Percentiles rank a stretch among this genome's conserved stretches.
Conservation (phyloP, 2,329 filamentous ascomycete genomes). For the Aureobasidium sp. region DNA sequence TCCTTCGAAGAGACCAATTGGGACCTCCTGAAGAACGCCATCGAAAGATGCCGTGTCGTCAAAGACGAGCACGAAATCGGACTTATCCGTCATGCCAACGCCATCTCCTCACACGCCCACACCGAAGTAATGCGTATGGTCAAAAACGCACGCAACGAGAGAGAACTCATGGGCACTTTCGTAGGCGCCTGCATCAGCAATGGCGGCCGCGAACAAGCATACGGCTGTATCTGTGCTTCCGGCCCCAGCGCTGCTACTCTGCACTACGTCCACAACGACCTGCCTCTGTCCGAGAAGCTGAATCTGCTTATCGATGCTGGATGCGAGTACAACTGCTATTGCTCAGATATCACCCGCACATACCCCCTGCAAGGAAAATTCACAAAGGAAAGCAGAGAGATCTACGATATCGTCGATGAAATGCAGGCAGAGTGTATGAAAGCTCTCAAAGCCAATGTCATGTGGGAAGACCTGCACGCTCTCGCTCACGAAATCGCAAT, state of each 20-base stretch:
- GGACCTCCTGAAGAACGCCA: slow-evolving; percentile 50
- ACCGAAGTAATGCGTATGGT: slow-evolving; percentile 58
- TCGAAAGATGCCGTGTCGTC: slow-evolving; percentile 70
- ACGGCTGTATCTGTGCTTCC: slow-evolving; percentile 75
- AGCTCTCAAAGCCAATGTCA: slow-evolving; percentile 62
- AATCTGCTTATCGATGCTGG: slow-evolving; percentile 81
- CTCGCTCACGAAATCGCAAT: slow-evolving; percentile 76
- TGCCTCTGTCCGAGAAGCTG: slow-evolving; percentile 60
- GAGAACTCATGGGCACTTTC: slow-evolving; percentile 75
- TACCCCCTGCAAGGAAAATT: slow-evolving; percentile 73
- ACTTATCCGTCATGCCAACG: slow-evolving; percentile 72
- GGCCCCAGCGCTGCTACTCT: slow-evolving; percentile 75
- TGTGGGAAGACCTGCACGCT: slow-evolving; percentile 75
- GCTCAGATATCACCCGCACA: slow-evolving; percentile 65
- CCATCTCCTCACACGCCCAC: slow-evolving; percentile 71
- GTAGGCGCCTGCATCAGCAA: slow-evolving; percentile 65
- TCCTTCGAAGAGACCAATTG: slow-evolving; percentile 58
- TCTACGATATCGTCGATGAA: slow-evolving; percentile 59
- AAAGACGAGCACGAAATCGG: slow-evolving; percentile 83
- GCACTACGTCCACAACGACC: slow-evolving; percentile 77
- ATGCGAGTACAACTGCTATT: slow-evolving; percentile 43
- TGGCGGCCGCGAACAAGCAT: slow-evolving; percentile 75
- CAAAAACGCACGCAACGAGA: slow-evolving; percentile 62
- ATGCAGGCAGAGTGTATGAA: slow-evolving; percentile 79
- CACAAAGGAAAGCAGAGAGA: slow-evolving; percentile 56